phyloP scores from a whole-genome alignment of 192 early-diverging fungal genomes.

The Rhizoclosmatium sp. region DNA sequence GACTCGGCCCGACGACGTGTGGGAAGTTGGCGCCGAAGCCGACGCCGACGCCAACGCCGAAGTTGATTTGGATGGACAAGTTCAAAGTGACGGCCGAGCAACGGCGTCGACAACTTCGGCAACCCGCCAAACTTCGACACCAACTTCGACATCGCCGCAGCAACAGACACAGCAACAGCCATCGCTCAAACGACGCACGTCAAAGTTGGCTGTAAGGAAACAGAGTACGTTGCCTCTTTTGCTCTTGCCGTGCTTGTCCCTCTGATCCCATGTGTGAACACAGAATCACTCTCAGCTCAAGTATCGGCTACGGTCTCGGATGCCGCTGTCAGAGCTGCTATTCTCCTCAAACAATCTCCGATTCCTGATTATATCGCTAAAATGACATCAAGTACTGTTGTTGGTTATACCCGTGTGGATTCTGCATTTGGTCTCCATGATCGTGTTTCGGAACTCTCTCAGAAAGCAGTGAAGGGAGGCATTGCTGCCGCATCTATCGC shows the following conservation, averaged over 20 bases:
- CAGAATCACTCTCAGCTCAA: background rate
- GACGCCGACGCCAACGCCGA: background rate
- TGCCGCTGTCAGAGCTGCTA: constrained; percentile 41
- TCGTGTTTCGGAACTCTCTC: constrained; percentile 36
- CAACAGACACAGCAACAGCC: background rate
- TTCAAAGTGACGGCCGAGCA: background rate
- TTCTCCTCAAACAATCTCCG: constrained; percentile 50
- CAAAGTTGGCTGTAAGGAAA: background rate
- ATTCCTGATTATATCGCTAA: constrained; percentile 48
- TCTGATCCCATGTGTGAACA: too few relatives aligned
- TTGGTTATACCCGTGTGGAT: constrained; percentile 48
- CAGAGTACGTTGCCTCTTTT: background rate
- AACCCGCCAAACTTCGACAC: background rate
- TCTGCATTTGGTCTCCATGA: constrained; percentile 49
- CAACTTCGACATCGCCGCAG: background rate
- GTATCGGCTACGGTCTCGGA: constrained; percentile 28
- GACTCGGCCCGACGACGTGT: background rate
- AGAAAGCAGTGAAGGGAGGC: constrained; percentile 40
- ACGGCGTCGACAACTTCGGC: background rate
- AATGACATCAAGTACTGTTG: constrained; percentile 29
- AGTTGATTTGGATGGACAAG: background rate
- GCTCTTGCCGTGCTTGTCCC: too few relatives aligned
- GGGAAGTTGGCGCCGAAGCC: background rate
- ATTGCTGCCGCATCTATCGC: constrained; percentile 45
- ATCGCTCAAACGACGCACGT: background rate